Evolutionary conservation across 2,329 filamentous ascomycete genomes (phyloP).

Genomic region (Byssothecium circinans): DNA sequence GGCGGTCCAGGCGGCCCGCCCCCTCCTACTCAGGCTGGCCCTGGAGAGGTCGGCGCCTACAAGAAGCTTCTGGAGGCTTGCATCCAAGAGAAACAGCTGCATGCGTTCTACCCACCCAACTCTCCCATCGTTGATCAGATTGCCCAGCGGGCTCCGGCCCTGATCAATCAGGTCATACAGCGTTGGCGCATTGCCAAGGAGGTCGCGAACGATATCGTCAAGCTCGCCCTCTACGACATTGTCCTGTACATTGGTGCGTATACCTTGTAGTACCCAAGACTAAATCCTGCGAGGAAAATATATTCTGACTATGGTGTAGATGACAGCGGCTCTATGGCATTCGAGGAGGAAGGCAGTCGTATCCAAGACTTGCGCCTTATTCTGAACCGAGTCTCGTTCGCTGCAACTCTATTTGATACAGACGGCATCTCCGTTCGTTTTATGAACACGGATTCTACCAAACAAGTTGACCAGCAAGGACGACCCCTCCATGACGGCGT

Average conservation of each 20-base stretch:
- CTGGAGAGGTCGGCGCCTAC: constrained; percentile 58
- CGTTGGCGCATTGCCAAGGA: constrained; percentile 61
- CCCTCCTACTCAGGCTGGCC: constrained; percentile 45
- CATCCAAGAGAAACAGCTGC: constrained; percentile 63
- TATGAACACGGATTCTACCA: constrained; percentile 62
- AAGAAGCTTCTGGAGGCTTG: constrained; percentile 58
- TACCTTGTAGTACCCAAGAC: background rate
- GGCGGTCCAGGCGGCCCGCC: constrained; percentile 8
- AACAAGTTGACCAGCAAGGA: constrained; percentile 27
- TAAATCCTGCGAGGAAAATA: background rate
- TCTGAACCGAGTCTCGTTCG: constrained; percentile 63
- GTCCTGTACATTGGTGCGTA: constrained; percentile 59
- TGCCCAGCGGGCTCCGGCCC: constrained; percentile 51
- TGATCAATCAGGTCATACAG: constrained; percentile 59
- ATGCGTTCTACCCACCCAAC: constrained; percentile 61
- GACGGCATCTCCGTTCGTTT: constrained; percentile 70
- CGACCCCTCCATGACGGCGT: constrained; percentile 57
- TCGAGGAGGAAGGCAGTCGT: constrained; percentile 67
- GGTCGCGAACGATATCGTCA: constrained; percentile 65
- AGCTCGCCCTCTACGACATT: constrained; percentile 64
- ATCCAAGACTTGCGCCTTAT: constrained; percentile 69
- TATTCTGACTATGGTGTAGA: constrained; percentile 44
- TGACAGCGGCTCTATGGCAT: constrained; percentile 70
- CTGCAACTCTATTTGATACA: constrained; percentile 68
- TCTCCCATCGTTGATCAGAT: constrained; percentile 55